phyloP scores from a whole-genome alignment of 208 protist genomes.

The Porcisia hertigi region DNA sequence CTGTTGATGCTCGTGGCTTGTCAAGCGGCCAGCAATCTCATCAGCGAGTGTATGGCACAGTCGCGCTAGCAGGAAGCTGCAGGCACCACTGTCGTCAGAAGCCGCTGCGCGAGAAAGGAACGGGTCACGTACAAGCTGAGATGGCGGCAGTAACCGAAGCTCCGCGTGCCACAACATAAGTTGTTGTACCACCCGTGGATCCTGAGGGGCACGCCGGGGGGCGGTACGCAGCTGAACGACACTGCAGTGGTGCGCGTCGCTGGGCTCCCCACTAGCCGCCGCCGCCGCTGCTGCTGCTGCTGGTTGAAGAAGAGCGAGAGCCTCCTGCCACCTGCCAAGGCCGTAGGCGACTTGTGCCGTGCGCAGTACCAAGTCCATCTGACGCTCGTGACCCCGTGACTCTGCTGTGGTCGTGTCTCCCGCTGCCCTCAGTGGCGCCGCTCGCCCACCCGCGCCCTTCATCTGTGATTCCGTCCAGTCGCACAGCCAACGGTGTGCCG shows the following conservation, averaged over 20 bases:
- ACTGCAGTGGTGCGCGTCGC: background rate
- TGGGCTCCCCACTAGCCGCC: background rate
- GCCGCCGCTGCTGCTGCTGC: background rate
- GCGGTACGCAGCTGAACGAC: background rate
- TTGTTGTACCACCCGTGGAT: conserved; percentile 54
- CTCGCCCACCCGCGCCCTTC: background rate
- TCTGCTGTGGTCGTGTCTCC: background rate
- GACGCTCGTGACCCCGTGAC: background rate
- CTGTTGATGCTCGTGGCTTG: conserved; percentile 49
- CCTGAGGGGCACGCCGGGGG: conserved; percentile 3
- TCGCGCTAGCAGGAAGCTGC: conserved; percentile 60
- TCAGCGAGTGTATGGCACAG: conserved; percentile 65
- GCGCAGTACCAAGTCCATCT: conserved; percentile 24
- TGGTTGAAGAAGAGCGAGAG: conserved; percentile 33
- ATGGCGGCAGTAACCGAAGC: conserved; percentile 51
- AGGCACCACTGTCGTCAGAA: conserved; percentile 50
- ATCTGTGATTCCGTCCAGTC: conserved; percentile 18
- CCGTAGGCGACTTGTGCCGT: conserved; percentile 36
- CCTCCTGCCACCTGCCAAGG: conserved; percentile 27
- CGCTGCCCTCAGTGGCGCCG: background rate
- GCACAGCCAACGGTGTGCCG: conserved; percentile 31
- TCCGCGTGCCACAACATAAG: conserved; percentile 61
- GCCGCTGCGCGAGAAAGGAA: conserved; percentile 48
- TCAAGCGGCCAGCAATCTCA: conserved; percentile 53
- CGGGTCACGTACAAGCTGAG: conserved; percentile 74